Evolutionary conservation across 176 grass and related monocot genomes (phyloP).

Genomic region (Aegilops speltoides): DNA sequence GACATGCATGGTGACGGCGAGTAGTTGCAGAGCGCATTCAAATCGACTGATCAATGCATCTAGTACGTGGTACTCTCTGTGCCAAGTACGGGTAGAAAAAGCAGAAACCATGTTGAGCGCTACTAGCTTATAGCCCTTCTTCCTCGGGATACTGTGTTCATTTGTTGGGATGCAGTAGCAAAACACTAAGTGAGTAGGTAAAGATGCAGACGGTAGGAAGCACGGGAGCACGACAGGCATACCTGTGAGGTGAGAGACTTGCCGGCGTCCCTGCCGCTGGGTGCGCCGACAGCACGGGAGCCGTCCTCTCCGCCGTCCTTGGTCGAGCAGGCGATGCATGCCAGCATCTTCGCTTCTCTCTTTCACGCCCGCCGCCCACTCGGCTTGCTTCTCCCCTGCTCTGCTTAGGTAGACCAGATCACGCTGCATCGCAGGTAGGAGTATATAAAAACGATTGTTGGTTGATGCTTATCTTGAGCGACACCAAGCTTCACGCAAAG

Average conservation of each 20-base stretch:
- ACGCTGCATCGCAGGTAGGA: not conserved
- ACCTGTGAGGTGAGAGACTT: constrained; percentile 94
- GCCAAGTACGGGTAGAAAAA: not conserved
- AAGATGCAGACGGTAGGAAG: not conserved
- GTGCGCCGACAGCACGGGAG: constrained; percentile 44
- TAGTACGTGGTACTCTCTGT: not conserved
- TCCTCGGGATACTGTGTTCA: not conserved
- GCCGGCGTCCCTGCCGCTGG: constrained; percentile 43
- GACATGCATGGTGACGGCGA: not conserved
- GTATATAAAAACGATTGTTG: too few relatives aligned
- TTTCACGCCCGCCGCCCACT: not conserved
- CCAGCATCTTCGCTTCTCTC: constrained; percentile 52
- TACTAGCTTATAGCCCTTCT: not conserved
- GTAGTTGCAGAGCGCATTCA: constrained; percentile 21
- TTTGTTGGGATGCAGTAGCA: not conserved
- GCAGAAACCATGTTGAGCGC: not conserved
- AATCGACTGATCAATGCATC: constrained; percentile 23
- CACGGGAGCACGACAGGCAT: not conserved
- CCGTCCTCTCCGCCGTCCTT: constrained; percentile 76
- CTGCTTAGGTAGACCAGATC: not conserved
- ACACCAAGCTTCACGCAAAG: not conserved
- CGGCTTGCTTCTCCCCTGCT: not conserved
- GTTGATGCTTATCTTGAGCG: not conserved
- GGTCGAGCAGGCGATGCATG: constrained; percentile 83
- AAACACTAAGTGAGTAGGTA: not conserved